These are phyloP conservation scores for Pythium sukuiense DNA, from an alignment of 352 stramenopile genomes.

Conservation along the genomic window DNA sequence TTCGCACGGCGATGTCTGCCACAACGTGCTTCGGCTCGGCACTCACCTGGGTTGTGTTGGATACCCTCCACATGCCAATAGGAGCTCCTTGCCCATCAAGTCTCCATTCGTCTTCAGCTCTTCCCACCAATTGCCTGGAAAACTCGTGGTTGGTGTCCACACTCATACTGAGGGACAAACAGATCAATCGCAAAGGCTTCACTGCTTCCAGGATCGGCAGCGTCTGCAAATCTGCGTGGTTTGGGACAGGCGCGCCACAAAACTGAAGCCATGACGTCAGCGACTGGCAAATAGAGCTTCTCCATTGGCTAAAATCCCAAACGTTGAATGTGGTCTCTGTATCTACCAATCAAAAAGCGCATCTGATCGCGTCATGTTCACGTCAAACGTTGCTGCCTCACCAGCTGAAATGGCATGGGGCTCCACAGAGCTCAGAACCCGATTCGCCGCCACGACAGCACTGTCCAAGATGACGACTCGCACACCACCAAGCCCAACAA, in stretches of 20 bases:
- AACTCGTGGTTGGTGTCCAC: too few species aligned
- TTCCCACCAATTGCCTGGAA: too few species aligned
- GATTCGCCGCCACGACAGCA: neutral
- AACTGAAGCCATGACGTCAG: constrained; percentile 7
- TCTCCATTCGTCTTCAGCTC: too few species aligned
- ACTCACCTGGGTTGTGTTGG: too few species aligned
- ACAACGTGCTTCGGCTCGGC: too few species aligned
- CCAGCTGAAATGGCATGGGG: neutral
- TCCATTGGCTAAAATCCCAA: neutral
- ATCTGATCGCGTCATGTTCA: constrained; percentile 14
- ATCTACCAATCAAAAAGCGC: constrained; percentile 3
- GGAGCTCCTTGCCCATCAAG: too few species aligned
- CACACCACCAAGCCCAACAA: constrained; percentile 4
- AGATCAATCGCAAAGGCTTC: too few species aligned
- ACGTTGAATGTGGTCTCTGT: neutral
- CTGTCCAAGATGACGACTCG: constrained; percentile 13
- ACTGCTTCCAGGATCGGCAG: neutral
- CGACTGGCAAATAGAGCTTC: neutral
- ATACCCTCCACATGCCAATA: too few species aligned
- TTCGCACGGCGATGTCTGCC: too few species aligned
- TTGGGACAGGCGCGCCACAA: neutral
- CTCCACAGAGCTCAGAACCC: neutral
- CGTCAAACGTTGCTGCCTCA: constrained; percentile 2
- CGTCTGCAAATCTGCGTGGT: neutral
- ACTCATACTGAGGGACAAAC: too few species aligned